Evolutionary conservation across 768 basidiomycete genomes (phyloP).

Genomic region (Phylloporus sp.): DNA sequence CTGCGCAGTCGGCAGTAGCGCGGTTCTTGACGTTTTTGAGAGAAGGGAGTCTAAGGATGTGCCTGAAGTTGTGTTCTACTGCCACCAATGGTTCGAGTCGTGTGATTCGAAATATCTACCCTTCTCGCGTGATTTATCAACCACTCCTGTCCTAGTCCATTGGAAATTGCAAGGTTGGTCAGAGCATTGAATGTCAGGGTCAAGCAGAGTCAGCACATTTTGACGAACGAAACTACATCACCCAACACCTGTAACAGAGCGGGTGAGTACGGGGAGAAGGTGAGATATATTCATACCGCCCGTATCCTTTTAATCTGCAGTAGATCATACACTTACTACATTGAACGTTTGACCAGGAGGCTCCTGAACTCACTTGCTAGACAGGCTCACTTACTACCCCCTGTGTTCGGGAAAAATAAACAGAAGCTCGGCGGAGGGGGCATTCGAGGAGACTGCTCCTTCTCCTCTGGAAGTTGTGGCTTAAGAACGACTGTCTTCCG

Average conservation of each 20-base stretch:
- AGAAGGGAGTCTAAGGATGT: background rate
- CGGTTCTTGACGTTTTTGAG: background rate
- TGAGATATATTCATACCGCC: background rate
- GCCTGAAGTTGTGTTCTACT: background rate
- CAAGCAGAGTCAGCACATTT: background rate
- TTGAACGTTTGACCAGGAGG: background rate
- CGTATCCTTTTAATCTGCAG: background rate
- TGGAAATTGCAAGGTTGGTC: background rate
- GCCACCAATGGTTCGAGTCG: too few relatives aligned
- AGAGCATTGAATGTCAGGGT: background rate
- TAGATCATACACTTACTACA: background rate
- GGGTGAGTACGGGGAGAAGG: background rate
- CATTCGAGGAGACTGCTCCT: too few relatives aligned
- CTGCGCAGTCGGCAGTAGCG: background rate
- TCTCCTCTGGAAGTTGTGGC: too few relatives aligned
- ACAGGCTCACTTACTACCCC: background rate
- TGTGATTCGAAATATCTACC: too few relatives aligned
- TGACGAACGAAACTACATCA: background rate
- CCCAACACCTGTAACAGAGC: background rate
- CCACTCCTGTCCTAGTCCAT: too few relatives aligned
- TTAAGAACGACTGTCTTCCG: too few relatives aligned
- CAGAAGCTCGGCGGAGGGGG: too few relatives aligned
- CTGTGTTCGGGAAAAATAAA: too few relatives aligned
- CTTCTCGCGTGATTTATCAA: too few relatives aligned
- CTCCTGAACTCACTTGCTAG: background rate